Evolutionary conservation across 129 eudicot species (phyloP), one percentile per base, ranked within the genome.

Genomic region (Solidago caesia): DNA sequence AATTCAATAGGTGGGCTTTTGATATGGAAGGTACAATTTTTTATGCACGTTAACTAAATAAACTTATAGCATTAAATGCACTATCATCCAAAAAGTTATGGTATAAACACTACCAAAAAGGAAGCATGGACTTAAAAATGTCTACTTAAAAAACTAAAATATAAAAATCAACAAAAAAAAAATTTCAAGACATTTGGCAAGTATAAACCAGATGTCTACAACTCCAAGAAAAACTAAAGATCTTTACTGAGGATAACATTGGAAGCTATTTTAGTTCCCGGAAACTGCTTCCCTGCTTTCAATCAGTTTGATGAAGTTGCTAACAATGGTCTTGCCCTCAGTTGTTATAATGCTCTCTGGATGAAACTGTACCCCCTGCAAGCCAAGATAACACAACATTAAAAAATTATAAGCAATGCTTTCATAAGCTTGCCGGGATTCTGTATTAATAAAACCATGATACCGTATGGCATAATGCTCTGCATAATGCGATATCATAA

Each of bases 361-460:
- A 83, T 89, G 96, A 82, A 89, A 92, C 66, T 92, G 98, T 25
- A 92, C 96, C 0, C 98, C 98, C 96, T 92, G 88, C 72, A 47
- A 42, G 39, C 14, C 42, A 52, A 8, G 39, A 74, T 16, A 44
- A 53, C 8, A 11, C 27, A 46, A 16, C 29, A 53, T n/a, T 15
- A 56, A 72, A 16, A 72, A 45, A 58, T 46, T 12, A 41, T 1
- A 39, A 21, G 7, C 2, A 33, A 33, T 33, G 39, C 39, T 33
- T 33, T 33, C 3, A 33, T 33, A 33, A 33, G 39, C 39, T 33
- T 33, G 39, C 39, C 39, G 21, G 21, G 21, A 21, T 33, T 33
- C 39, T 21, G 21, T 21, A 21, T 21, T 21, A 21, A 21, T 21
- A 21, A 21, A 21, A 21, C 21, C 39, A 33, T 33, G 39, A 33